A percentile compares a stretch with the other conserved stretches of the same genome.
Conservation (phyloP, 257 asterid species). For the Pogostemon cablin region DNA sequence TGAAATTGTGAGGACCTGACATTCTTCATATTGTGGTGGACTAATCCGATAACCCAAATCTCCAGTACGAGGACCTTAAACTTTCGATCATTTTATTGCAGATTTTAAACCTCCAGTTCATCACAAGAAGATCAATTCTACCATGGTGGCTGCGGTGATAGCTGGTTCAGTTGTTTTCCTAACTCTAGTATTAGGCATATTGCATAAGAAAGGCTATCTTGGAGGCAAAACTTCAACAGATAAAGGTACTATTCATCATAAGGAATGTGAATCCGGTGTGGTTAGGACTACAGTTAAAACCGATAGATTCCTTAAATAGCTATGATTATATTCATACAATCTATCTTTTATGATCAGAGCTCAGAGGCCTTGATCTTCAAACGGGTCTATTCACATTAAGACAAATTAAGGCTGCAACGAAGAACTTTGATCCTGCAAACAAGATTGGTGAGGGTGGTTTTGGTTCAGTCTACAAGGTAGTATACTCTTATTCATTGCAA, state of each 20-base stretch:
- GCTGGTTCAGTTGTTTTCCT: constrained; percentile 55
- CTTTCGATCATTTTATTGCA: constrained; percentile 35
- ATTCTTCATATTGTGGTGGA: neutral
- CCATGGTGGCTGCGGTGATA: constrained; percentile 46
- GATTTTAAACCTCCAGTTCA: constrained; percentile 72
- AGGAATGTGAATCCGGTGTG: too few species aligned
- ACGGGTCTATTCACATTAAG: constrained; percentile 72
- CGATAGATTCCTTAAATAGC: neutral
- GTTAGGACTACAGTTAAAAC: neutral
- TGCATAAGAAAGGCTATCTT: constrained; percentile 47
- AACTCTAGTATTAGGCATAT: constrained; percentile 48
- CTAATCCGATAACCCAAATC: neutral
- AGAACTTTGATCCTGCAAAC: constrained; percentile 74
- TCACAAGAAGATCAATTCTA: constrained; percentile 40
- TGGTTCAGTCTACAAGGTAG: constrained; percentile 90
- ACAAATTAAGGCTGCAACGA: constrained; percentile 86
- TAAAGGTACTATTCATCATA: constrained; percentile 46
- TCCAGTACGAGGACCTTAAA: too few species aligned
- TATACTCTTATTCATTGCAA: neutral
- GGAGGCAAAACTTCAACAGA: constrained; percentile 57
- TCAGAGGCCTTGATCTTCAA: constrained; percentile 77
- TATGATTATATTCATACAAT: neutral
- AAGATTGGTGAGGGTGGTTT: constrained; percentile 97
- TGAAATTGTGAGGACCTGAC: neutral
- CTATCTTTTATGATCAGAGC: constrained; percentile 53